Percentiles rank a stretch among this genome's conserved stretches.
Conservation (phyloP, 139 green algal genomes). For the Ulvella scutata region DNA sequence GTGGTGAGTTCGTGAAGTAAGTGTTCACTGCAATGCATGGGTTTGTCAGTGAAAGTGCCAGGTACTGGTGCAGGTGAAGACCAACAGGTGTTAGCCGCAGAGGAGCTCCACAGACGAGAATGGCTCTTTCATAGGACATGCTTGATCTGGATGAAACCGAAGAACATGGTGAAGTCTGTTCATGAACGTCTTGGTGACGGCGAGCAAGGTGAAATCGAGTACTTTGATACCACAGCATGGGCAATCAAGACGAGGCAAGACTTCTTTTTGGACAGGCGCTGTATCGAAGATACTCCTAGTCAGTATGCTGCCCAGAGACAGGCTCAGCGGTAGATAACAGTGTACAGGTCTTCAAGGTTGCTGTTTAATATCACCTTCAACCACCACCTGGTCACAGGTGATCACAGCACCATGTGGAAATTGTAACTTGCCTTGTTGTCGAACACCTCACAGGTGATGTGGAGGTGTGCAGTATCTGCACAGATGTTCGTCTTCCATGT, state of each 20-base stretch:
- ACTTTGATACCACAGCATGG: neutral
- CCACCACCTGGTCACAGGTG: no score
- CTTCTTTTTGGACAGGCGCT: neutral
- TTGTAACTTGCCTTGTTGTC: no score
- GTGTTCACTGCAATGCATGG: no score
- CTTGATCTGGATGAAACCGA: neutral
- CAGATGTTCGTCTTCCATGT: no score
- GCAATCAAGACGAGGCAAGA: neutral
- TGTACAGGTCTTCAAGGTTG: no score
- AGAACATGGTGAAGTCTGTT: neutral
- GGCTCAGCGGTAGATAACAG: no score
- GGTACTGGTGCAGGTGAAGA: constrained; percentile 1
- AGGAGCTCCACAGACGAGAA: neutral
- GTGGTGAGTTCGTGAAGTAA: no score
- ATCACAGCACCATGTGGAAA: no score
- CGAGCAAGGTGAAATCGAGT: neutral
- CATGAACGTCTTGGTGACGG: neutral
- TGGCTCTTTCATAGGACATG: neutral
- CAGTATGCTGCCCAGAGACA: neutral
- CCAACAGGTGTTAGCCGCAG: neutral
- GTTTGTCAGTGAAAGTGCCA: no score
- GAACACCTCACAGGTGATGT: no score
- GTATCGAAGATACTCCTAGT: neutral
- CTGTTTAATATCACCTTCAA: no score
- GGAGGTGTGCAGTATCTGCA: no score